Percentiles rank a stretch among this genome's conserved stretches.
Evolutionary conservation across 306 rosid genomes (phyloP).

Genomic region (Potentilla sterilis): DNA sequence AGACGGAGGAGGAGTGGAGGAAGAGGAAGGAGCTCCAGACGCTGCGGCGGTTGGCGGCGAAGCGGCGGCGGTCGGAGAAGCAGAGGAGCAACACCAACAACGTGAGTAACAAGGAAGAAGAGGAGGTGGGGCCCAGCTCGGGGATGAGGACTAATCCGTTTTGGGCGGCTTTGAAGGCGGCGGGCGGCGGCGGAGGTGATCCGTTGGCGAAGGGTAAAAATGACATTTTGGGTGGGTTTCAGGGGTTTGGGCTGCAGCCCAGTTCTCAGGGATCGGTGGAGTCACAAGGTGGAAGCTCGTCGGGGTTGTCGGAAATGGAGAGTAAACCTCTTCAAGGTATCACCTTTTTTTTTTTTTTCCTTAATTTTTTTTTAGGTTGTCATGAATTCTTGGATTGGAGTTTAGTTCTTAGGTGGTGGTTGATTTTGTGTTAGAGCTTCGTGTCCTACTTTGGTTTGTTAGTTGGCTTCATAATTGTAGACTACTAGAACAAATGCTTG

Average conservation of each 20-base stretch:
- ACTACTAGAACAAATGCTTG: not conserved
- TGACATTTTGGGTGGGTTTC: conserved; percentile 34
- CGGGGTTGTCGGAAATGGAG: conserved; percentile 80
- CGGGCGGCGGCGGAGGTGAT: conserved; percentile 21
- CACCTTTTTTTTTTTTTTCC: not conserved
- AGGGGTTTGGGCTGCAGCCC: conserved; percentile 37
- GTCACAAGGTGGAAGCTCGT: conserved; percentile 81
- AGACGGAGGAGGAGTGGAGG: conserved; percentile 95
- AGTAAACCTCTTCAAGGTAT: conserved; percentile 67
- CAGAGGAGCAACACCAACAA: conserved; percentile 38
- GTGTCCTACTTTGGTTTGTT: not conserved
- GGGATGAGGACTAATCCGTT: conserved; percentile 26
- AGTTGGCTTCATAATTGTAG: not conserved
- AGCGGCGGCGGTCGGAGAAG: conserved; percentile 83
- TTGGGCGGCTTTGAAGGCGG: conserved; percentile 35
- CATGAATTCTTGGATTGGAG: conserved; percentile 5
- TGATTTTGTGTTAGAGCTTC: not conserved
- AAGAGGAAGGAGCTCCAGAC: conserved; percentile 93
- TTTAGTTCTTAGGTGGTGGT: not conserved
- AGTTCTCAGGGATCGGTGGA: conserved; percentile 70
- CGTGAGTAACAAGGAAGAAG: conserved; percentile 23
- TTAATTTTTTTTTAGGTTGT: not conserved
- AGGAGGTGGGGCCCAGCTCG: conserved; percentile 19
- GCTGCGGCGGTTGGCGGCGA: conserved; percentile 82
- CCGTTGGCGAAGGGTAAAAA: conserved; percentile 40